Evolutionary conservation across 805 yeast genomes (phyloP).

Genomic region (Kodamaea nitidulidarum): DNA sequence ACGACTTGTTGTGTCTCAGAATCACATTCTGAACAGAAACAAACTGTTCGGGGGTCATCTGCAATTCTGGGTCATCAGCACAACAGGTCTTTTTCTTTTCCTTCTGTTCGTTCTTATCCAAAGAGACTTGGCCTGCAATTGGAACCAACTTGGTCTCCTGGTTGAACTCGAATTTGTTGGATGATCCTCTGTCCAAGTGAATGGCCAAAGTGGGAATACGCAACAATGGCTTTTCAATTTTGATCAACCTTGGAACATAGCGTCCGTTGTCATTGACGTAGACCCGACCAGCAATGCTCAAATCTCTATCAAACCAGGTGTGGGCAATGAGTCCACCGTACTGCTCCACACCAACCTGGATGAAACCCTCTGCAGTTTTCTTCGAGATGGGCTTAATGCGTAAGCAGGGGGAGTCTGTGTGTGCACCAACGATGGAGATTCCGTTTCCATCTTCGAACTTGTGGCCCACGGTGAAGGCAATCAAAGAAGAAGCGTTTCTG

Average conservation of each 20-base stretch:
- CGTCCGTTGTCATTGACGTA: conserved; percentile 53
- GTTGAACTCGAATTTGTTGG: conserved; percentile 80
- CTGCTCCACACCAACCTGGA: conserved; percentile 88
- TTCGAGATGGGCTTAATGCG: conserved; percentile 85
- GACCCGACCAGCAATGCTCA: conserved; percentile 89
- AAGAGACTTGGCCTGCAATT: conserved; percentile 59
- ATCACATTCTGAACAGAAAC: conserved; percentile 61
- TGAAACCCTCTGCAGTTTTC: conserved; percentile 65
- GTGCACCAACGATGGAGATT: conserved; percentile 88
- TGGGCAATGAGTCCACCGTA: conserved; percentile 98
- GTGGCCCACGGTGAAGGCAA: conserved; percentile 81
- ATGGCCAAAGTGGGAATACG: conserved; percentile 94
- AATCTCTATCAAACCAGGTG: conserved; percentile 94
- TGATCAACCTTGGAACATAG: conserved; percentile 63
- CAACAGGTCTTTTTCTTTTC: conserved; percentile 24
- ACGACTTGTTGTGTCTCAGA: conserved; percentile 71
- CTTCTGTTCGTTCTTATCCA: conserved; percentile 19
- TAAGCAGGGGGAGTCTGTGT: conserved; percentile 90
- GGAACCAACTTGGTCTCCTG: conserved; percentile 85
- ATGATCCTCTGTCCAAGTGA: conserved; percentile 76
- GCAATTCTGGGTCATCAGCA: conserved; percentile 47
- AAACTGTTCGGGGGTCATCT: conserved; percentile 50
- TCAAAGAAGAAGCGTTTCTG: conserved; percentile 81
- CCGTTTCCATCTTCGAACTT: conserved; percentile 75
- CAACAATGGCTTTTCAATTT: conserved; percentile 76